Percentiles rank a stretch among this genome's conserved stretches.
phyloP scores from a whole-genome alignment of 352 stramenopile genomes.

The Achlya hypogyna region DNA sequence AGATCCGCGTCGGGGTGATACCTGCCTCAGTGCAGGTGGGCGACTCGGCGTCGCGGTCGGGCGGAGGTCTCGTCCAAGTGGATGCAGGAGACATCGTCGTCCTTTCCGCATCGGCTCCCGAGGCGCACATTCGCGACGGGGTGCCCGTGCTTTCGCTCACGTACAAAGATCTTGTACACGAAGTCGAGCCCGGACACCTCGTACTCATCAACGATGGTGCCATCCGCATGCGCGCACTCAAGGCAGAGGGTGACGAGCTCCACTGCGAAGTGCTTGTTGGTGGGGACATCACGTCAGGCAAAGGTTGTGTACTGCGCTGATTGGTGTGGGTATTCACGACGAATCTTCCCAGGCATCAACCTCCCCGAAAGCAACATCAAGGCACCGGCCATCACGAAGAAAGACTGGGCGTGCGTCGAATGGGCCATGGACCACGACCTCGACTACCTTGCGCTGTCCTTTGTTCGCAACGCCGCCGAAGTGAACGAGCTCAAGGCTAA shows the following conservation, averaged over 20 bases:
- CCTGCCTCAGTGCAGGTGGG: background rate
- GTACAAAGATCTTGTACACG: conserved; percentile 15
- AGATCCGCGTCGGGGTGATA: conserved; percentile 14
- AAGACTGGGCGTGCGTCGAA: conserved; percentile 17
- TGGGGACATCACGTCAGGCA: conserved; percentile 9
- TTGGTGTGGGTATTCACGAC: no score
- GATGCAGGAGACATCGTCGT: conserved; percentile 1
- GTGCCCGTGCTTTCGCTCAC: background rate
- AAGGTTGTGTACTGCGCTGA: no score
- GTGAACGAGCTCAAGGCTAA: conserved; percentile 13
- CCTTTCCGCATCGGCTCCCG: background rate
- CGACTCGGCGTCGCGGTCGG: background rate
- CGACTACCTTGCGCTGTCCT: conserved; percentile 17
- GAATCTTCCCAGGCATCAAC: no score
- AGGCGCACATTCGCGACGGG: background rate
- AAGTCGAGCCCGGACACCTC: conserved; percentile 10
- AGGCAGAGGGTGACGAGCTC: background rate
- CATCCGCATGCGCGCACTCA: conserved; percentile 7
- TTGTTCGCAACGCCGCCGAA: conserved; percentile 12
- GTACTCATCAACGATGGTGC: conserved; percentile 19
- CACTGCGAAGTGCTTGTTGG: conserved; percentile 1
- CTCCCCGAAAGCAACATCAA: conserved; percentile 13
- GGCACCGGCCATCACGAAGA: conserved; percentile 15
- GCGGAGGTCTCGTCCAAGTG: conserved; percentile 1
- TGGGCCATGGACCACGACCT: conserved; percentile 9